Evolutionary conservation across 2,329 filamentous ascomycete genomes (phyloP), one percentile per base, ranked within the genome.

Genomic region (Thelonectria blattea): DNA sequence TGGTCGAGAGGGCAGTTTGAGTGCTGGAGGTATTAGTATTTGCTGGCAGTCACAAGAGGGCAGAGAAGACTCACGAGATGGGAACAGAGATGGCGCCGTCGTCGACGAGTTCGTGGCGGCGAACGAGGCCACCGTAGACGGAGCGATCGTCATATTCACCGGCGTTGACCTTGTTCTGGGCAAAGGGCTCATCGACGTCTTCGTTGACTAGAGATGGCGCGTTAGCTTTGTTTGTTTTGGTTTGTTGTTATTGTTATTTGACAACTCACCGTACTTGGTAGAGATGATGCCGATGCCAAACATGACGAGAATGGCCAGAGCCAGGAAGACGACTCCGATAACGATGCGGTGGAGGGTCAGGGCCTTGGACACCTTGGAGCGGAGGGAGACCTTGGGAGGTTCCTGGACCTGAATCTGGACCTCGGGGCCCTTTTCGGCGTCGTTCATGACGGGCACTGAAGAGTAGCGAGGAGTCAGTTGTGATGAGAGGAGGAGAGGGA

Each of bases 51-150:
- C 8, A 7, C 6, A 12, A 37, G 34, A 11, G 7, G 12, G 7
- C n/a, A 9, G 10, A 32, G 53, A 27, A 12, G 20, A 65, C 76
- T 70, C 66, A 78, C 76, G 74, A 74, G 61, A 77, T 68, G 1
- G 76, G 74, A 22, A 75, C 68, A 47, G 67, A 72, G 56, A 72
- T 62, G 18, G 41, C 65, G 24, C 49, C 52, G 12, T 34, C 37
- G 20, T 37, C 22, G 22, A 46, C 17, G 12, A 11, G 56, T 17
- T 65, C 59, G 9, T 62, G 50, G 32, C 68, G 69, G 45, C 59
- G 63, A 52, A 63, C 52, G 15, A 66, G 27, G 7, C 17, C 47
- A 41, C 60, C 51, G 11, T 18, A 37, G 7, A 30, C 30, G 14
- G 43, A 39, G 39, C 20, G 22, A 5, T 14, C 51, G 15, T 24